These are phyloP conservation scores for Claviceps digitariae DNA, from an alignment of 2,329 filamentous ascomycete genomes.

Conservation along the genomic window DNA sequence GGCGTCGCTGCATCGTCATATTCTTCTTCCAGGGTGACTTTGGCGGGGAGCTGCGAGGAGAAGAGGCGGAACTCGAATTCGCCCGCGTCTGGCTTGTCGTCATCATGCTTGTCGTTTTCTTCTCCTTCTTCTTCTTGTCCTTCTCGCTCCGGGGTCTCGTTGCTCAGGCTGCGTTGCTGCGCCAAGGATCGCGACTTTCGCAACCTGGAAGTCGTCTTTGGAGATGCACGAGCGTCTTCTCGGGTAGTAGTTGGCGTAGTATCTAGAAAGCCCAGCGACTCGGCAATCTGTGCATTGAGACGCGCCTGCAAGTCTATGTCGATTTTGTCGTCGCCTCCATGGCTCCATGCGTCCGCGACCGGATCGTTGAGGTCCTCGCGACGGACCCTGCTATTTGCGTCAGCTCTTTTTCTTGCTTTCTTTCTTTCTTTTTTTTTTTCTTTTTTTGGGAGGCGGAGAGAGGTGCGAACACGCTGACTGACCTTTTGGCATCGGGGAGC, in stretches of 20 bases:
- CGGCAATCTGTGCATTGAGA: slow-evolving; percentile 35
- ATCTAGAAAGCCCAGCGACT: slow-evolving; percentile 27
- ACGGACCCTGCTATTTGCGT: slow-evolving; percentile 30
- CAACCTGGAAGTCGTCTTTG: not conserved
- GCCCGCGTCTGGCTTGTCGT: slow-evolving; percentile 5
- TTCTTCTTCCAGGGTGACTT: slow-evolving; percentile 34
- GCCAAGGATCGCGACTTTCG: not conserved
- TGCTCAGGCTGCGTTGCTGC: too few species aligned
- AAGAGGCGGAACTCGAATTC: slow-evolving; percentile 48
- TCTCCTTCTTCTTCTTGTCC: slow-evolving; percentile 3
- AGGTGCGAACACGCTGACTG: not conserved
- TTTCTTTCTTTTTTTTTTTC: too few species aligned
- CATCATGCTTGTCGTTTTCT: slow-evolving; percentile 13
- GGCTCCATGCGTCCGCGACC: slow-evolving; percentile 13
- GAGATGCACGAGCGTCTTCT: too few species aligned
- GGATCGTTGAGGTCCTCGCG: slow-evolving; percentile 37
- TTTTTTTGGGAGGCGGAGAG: too few species aligned
- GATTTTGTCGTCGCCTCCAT: slow-evolving; percentile 18
- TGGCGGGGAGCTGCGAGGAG: slow-evolving; percentile 31
- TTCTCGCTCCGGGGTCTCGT: too few species aligned
- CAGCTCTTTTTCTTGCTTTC: not conserved
- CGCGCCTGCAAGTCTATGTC: slow-evolving; percentile 27
- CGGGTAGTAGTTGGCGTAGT: not conserved
- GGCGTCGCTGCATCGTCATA: slow-evolving; percentile 22
- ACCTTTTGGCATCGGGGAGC: slow-evolving; percentile 20